These are phyloP conservation scores for Stachybotrys chartarum DNA, from an alignment of 2,329 filamentous ascomycete species.

Conservation along the genomic window DNA sequence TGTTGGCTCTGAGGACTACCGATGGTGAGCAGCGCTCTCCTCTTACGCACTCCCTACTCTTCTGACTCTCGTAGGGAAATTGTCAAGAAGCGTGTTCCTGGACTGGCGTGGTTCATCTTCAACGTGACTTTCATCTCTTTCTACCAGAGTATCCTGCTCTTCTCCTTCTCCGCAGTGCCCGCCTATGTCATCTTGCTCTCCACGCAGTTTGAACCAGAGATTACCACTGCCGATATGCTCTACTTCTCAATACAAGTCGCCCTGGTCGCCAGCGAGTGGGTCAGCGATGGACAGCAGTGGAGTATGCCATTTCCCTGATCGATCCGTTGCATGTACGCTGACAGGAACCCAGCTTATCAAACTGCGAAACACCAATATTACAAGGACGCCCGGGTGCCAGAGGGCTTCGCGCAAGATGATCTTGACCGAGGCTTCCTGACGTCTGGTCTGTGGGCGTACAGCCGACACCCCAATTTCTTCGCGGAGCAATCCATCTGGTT, in stretches of 20 bases:
- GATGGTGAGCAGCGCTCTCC: conserved; percentile 50
- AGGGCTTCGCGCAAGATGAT: conserved; percentile 59
- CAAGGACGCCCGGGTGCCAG: conserved; percentile 62
- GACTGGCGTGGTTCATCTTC: conserved; percentile 69
- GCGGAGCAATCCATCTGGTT: conserved; percentile 92
- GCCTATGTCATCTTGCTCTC: conserved; percentile 76
- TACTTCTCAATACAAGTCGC: conserved; percentile 40
- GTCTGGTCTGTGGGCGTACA: conserved; percentile 78
- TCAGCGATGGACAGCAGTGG: conserved; percentile 94
- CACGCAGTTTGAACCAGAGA: conserved; percentile 50
- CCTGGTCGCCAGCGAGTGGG: conserved; percentile 60
- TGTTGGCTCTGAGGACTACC: conserved; percentile 87
- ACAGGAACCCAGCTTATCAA: conserved; percentile 57
- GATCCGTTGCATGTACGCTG: neutral
- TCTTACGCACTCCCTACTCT: neutral
- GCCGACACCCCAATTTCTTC: conserved; percentile 89
- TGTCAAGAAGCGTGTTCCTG: conserved; percentile 58
- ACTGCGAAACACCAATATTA: conserved; percentile 71
- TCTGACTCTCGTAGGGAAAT: conserved; percentile 47
- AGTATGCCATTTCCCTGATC: conserved; percentile 29
- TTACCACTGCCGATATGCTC: conserved; percentile 36
- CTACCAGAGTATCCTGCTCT: conserved; percentile 75
- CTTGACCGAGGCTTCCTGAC: conserved; percentile 87
- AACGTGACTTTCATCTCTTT: conserved; percentile 87
- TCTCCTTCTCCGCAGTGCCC: conserved; percentile 64